Conservation (phyloP, 352 stramenopile genomes). For the Phytophthora constricta region DNA sequence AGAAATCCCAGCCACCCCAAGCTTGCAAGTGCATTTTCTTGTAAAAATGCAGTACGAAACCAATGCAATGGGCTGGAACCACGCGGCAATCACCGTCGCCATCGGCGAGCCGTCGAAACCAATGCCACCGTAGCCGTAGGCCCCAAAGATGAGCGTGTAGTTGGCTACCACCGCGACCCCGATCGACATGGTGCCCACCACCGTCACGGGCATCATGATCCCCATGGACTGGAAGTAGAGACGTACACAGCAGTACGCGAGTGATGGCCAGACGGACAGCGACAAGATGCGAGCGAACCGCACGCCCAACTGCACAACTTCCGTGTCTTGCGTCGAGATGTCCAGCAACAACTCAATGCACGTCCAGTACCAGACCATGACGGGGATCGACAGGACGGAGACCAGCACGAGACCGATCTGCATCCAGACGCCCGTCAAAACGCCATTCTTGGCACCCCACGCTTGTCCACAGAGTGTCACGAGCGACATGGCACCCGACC, state of each 20-base stretch:
- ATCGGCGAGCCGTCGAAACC: slow-evolving; percentile 71
- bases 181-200: slow-evolving; percentile 59
- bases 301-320: slow-evolving; percentile 55
- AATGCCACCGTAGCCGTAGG: slow-evolving; percentile 45
- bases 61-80: slow-evolving; percentile 69
- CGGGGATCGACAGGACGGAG: slow-evolving; percentile 37
- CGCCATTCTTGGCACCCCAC: slow-evolving; percentile 55
- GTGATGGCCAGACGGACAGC: slow-evolving; percentile 62
- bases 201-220: slow-evolving; percentile 62
- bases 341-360: slow-evolving; percentile 48
- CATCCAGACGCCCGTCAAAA: slow-evolving; percentile 61
- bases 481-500: slow-evolving; percentile 54
- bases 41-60: slow-evolving; percentile 67
- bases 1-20: slow-evolving; percentile 61
- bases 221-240: slow-evolving; percentile 76
- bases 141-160: slow-evolving; percentile 52
- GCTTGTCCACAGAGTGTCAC: slow-evolving; percentile 69
- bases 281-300: slow-evolving; percentile 67
- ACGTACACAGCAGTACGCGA: slow-evolving; percentile 63
- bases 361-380: slow-evolving; percentile 58
- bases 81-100: slow-evolving; percentile 62
- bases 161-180: slow-evolving; percentile 50
- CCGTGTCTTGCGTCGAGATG: slow-evolving; percentile 48
- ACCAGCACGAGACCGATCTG: slow-evolving; percentile 58
- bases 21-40: slow-evolving; percentile 61